These are phyloP conservation scores for Trypanosomatidae sp. DNA, from an alignment of 208 protist genomes.

Conservation along the genomic window DNA sequence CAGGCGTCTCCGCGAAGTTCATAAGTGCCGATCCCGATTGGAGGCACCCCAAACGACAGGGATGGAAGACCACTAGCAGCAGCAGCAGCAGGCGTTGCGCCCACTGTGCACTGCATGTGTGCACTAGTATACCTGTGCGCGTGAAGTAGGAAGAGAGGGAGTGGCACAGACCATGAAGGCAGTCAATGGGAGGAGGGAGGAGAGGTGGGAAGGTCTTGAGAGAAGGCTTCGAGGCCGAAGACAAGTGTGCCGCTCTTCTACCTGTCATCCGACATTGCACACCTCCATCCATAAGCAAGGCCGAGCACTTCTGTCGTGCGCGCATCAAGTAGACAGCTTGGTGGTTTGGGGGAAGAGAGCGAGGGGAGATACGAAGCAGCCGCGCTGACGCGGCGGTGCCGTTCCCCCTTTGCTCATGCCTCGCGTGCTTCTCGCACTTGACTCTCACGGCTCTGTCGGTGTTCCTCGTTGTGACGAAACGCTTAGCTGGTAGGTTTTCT, in stretches of 20 bases:
- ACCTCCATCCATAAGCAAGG: background rate
- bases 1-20: constrained; percentile 70
- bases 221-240: background rate
- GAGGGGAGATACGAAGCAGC: background rate
- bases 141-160: background rate
- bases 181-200: background rate
- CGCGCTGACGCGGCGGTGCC: background rate
- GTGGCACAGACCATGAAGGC: background rate
- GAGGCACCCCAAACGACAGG: constrained; percentile 35
- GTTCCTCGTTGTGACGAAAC: background rate
- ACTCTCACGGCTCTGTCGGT: background rate
- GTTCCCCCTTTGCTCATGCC: background rate
- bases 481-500: background rate
- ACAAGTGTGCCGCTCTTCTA: background rate
- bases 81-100: background rate
- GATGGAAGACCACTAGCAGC: too few relatives aligned
- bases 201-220: background rate
- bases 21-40: constrained; percentile 83
- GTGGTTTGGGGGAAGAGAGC: background rate
- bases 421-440: background rate
- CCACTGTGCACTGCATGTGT: background rate
- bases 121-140: background rate
- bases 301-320: background rate
- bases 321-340: background rate
- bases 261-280: background rate